These are phyloP conservation scores for Termitomyces heimii DNA, from an alignment of 768 basidiomycete species.

Conservation along the genomic window DNA sequence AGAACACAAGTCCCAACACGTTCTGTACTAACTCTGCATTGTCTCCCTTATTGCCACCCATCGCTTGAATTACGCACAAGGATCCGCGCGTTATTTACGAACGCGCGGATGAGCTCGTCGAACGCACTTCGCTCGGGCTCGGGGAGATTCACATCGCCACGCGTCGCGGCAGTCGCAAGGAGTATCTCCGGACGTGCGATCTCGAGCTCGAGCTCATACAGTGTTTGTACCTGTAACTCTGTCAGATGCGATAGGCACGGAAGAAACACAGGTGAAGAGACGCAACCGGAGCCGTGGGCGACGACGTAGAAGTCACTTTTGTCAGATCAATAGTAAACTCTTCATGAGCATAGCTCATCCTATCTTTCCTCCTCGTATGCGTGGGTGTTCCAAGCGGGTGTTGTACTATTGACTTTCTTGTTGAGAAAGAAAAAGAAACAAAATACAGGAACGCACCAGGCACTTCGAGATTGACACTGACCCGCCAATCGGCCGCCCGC, in stretches of 20 bases:
- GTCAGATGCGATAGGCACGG: constrained; percentile 1
- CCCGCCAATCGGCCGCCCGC: constrained; percentile 81
- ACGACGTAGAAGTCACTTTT: constrained; percentile 64
- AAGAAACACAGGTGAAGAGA: constrained; percentile 8
- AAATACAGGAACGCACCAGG: constrained; percentile 50
- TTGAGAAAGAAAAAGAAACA: too few relatives aligned
- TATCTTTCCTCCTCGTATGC: constrained; percentile 74
- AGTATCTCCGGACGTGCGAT: constrained; percentile 67
- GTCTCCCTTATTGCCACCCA: constrained; percentile 33
- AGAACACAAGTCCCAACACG: background rate
- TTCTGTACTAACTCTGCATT: background rate
- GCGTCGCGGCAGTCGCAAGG: constrained; percentile 63
- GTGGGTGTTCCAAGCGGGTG: constrained; percentile 62
- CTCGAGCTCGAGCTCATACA: constrained; percentile 92
- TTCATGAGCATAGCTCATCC: constrained; percentile 91
- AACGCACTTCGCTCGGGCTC: constrained; percentile 72
- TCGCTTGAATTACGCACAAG: constrained; percentile 70
- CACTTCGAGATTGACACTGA: constrained; percentile 90
- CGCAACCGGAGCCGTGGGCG: constrained; percentile 46
- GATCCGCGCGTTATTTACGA: constrained; percentile 91
- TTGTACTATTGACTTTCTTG: constrained; percentile 32
- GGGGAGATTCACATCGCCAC: constrained; percentile 50
- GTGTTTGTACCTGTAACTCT: constrained; percentile 41
- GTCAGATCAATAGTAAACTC: constrained; percentile 92
- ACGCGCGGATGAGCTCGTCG: constrained; percentile 87